These are phyloP conservation scores for Phytopythium oedochilum DNA, from an alignment of 352 stramenopile species.

Conservation along the genomic window DNA sequence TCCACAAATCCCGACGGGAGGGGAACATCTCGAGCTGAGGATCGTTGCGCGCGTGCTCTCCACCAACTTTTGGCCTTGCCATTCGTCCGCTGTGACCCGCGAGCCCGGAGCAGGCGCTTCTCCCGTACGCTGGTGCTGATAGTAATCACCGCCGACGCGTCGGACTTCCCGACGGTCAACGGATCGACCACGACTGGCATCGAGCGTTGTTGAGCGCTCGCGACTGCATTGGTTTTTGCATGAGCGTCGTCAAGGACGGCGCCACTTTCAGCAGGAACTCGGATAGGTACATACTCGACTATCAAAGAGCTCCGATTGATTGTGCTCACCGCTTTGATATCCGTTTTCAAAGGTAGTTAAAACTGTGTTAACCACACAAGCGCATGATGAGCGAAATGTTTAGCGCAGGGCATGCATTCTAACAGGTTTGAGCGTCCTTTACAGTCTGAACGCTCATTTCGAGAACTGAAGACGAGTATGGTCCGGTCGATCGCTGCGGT, in stretches of 20 bases:
- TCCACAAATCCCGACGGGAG: constrained; percentile 64
- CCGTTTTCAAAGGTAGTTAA: background rate
- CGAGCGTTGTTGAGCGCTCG: too few species aligned
- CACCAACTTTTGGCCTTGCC: background rate
- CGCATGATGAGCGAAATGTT: background rate
- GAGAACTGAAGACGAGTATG: background rate
- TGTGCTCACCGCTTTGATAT: background rate
- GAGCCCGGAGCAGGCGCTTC: background rate
- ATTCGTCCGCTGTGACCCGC: background rate
- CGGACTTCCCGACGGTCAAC: background rate
- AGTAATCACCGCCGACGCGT: background rate
- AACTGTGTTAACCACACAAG: background rate
- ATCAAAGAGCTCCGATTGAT: background rate
- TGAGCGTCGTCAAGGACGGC: background rate
- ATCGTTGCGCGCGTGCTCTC: constrained; percentile 20
- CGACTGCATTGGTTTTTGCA: too few species aligned
- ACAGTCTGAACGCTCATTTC: background rate
- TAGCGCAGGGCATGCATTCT: background rate
- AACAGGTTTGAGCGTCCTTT: background rate
- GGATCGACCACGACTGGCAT: background rate
- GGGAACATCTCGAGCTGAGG: constrained; percentile 70
- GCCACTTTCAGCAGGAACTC: too few species aligned
- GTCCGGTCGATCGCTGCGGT: background rate
- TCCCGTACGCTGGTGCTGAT: background rate
- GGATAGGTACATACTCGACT: too few species aligned